Percentiles rank a stretch among this genome's conserved stretches.
Evolutionary conservation across 371 early-diverging fungal species (phyloP).

Genomic region (Circinella minor): DNA sequence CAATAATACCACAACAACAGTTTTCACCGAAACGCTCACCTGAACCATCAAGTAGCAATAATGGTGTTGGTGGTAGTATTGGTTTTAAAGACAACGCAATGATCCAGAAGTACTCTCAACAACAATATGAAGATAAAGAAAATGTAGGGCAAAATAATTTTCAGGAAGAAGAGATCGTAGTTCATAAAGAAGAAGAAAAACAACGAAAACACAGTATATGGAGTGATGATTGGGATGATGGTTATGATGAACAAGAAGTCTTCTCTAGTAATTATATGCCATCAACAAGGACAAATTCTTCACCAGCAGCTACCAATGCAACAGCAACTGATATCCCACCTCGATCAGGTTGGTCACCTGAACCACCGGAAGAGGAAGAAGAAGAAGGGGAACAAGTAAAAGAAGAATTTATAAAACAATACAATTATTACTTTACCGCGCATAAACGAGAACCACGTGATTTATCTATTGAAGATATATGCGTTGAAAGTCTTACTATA

Average conservation of each 20-base stretch:
- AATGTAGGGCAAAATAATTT: not conserved
- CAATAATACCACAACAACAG: too few species aligned
- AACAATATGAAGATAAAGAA: too few species aligned
- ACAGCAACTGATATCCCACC: not conserved
- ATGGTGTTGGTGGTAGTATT: too few species aligned
- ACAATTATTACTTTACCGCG: not conserved
- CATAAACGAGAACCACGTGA: not conserved
- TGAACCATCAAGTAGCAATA: too few species aligned
- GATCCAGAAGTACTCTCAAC: too few species aligned
- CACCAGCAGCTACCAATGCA: not conserved
- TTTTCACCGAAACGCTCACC: too few species aligned
- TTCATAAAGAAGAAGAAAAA: not conserved
- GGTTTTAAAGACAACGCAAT: too few species aligned
- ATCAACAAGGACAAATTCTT: not conserved
- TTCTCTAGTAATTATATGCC: not conserved
- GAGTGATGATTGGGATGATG: conserved; percentile 15
- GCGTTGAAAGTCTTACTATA: not conserved
- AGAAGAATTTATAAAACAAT: not conserved
- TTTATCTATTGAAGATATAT: not conserved
- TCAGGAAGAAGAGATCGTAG: not conserved
- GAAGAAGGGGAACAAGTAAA: not conserved
- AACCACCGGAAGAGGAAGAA: conserved; percentile 3
- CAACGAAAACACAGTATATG: not conserved
- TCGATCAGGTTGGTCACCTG: conserved; percentile 13
- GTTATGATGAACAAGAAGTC: not conserved